Evolutionary conservation across 2,329 filamentous ascomycete species (phyloP).

Genomic region (Endocalyx cinctus): DNA sequence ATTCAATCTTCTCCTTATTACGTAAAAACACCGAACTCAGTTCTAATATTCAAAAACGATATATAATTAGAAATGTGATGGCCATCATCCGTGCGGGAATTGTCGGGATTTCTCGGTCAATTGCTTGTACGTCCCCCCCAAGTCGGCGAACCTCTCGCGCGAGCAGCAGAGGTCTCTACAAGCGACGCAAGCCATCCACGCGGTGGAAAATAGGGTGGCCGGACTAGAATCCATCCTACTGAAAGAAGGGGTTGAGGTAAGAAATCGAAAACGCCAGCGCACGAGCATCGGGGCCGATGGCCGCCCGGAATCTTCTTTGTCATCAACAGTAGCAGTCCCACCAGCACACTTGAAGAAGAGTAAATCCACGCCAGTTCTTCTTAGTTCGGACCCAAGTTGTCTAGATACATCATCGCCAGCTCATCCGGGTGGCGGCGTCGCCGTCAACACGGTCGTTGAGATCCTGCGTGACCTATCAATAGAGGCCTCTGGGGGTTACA

Average conservation of each 20-base stretch:
- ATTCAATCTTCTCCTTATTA: too few species aligned
- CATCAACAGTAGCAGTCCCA: conserved; percentile 3
- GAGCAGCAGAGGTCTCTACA: conserved; percentile 8
- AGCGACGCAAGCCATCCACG: conserved; percentile 3
- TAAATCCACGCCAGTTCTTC: background rate
- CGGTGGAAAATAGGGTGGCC: conserved; percentile 13
- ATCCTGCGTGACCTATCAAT: conserved; percentile 18
- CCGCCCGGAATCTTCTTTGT: background rate
- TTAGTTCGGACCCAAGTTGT: background rate
- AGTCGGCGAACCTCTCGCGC: conserved; percentile 29
- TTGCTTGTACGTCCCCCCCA: conserved; percentile 31
- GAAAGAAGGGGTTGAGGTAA: conserved; percentile 6
- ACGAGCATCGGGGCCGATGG: too few species aligned
- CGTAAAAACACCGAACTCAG: too few species aligned
- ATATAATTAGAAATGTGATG: conserved; percentile 15
- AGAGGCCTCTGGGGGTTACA: conserved; percentile 17
- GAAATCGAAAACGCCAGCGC: background rate
- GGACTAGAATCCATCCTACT: conserved; percentile 12
- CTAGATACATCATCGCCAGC: conserved; percentile 3
- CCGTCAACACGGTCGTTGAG: conserved; percentile 11
- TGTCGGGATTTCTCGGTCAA: conserved; percentile 17
- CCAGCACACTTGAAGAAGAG: background rate
- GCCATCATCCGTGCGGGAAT: conserved; percentile 6
- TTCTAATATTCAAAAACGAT: too few species aligned
- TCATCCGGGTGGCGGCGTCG: conserved; percentile 3